phyloP scores from a whole-genome alignment of 352 stramenopile genomes.

The Aphanomyces astaci region DNA sequence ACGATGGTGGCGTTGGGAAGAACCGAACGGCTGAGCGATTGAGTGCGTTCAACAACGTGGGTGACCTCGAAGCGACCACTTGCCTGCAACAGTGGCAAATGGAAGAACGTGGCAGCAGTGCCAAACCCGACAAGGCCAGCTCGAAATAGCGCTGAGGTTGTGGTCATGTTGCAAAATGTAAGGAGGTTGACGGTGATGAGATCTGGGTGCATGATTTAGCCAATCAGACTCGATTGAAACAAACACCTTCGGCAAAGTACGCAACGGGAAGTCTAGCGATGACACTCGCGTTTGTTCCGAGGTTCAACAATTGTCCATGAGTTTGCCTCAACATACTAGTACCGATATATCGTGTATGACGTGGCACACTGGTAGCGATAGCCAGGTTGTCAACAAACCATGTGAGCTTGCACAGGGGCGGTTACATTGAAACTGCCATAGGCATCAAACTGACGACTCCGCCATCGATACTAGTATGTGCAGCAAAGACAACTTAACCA shows the following conservation, averaged over 20 bases:
- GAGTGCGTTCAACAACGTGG: conserved; percentile 67
- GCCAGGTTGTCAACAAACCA: no score
- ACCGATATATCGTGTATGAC: no score
- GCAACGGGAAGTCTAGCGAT: no score
- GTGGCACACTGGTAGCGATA: no score
- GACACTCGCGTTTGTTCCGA: no score
- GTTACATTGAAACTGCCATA: neutral
- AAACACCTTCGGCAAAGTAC: no score
- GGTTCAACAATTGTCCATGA: no score
- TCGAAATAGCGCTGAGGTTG: neutral
- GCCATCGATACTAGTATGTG: neutral
- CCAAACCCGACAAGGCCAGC: conserved; percentile 61
- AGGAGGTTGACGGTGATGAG: no score
- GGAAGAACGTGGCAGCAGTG: conserved; percentile 62
- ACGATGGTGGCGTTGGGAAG: conserved; percentile 45
- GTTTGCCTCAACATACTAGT: no score
- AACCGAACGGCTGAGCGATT: conserved; percentile 46
- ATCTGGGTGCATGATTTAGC: no score
- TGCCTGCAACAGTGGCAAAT: conserved; percentile 57
- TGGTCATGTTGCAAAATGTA: no score
- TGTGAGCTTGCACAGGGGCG: neutral
- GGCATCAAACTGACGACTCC: neutral
- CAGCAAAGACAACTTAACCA: conserved; percentile 5
- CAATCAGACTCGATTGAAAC: no score
- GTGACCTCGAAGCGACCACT: conserved; percentile 55